Evolutionary conservation across 352 stramenopile genomes (phyloP).

Genomic region (Phytophthora capsici): DNA sequence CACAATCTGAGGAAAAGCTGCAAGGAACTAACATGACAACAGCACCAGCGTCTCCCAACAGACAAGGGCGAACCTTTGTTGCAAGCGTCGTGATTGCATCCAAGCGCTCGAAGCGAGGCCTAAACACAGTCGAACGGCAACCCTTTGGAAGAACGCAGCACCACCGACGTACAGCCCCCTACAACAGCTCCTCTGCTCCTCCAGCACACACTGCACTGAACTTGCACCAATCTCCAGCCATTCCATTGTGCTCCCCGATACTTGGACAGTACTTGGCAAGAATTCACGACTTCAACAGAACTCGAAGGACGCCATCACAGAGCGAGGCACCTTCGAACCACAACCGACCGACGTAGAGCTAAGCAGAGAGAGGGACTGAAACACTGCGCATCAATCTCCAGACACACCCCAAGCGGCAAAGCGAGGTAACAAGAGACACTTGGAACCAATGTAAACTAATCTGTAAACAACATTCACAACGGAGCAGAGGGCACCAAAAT

Average conservation of each 20-base stretch:
- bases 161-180: slow-evolving; percentile 3
- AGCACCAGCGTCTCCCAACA: slow-evolving; percentile 19
- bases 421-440: slow-evolving; percentile 24
- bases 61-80: slow-evolving; percentile 82
- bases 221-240: slow-evolving; percentile 6
- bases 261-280: slow-evolving; percentile 24
- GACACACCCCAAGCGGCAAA: slow-evolving; percentile 27
- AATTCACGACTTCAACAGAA: slow-evolving; percentile 5
- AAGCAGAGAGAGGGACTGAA: slow-evolving; percentile 22
- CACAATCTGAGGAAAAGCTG: slow-evolving; percentile 13
- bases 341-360: slow-evolving; percentile 11
- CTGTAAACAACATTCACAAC: slow-evolving; percentile 19
- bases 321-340: slow-evolving; percentile 2
- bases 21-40: slow-evolving; percentile 10
- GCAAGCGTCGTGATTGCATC: slow-evolving; percentile 48
- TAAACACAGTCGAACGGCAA: slow-evolving; percentile 42
- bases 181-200: slow-evolving; percentile 19
- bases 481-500: slow-evolving; percentile 16
- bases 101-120: slow-evolving; percentile 19
- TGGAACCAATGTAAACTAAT: slow-evolving; percentile 14
- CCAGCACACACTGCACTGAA: slow-evolving; percentile 28
- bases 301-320: slow-evolving; percentile 4
- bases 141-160: slow-evolving; percentile 21
- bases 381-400: slow-evolving; percentile 13
- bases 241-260: slow-evolving; percentile 22